Evolutionary conservation across 2,329 filamentous ascomycete species (phyloP).

Genomic region (Ascochyta viciae-villosae): DNA sequence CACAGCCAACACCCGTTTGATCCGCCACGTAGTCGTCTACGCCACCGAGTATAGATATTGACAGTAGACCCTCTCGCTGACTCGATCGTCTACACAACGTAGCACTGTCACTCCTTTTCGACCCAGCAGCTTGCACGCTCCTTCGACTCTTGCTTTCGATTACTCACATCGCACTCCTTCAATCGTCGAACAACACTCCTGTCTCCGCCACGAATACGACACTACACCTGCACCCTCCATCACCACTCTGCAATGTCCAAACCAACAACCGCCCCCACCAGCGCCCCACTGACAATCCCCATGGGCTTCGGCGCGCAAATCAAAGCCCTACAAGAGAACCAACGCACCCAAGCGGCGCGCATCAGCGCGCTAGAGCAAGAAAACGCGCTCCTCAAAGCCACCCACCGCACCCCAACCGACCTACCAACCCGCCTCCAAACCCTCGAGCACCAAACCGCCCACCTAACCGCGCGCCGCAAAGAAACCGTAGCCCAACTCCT

Average conservation of each 20-base stretch:
- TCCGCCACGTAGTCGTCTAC: not conserved
- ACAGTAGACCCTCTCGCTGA: not conserved
- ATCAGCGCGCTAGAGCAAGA: conserved; percentile 21
- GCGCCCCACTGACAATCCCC: conserved; percentile 10
- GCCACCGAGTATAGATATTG: not conserved
- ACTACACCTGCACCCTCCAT: not conserved
- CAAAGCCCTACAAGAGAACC: conserved; percentile 19
- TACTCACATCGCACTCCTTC: not conserved
- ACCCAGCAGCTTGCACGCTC: not conserved
- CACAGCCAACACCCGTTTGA: too few relatives aligned
- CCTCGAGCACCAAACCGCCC: conserved; percentile 19
- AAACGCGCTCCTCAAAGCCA: conserved; percentile 16
- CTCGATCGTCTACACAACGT: not conserved
- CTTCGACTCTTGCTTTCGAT: not conserved
- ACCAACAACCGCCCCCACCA: not conserved
- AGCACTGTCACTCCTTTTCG: not conserved
- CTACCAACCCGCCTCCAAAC: conserved; percentile 14
- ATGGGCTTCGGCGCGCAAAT: conserved; percentile 27
- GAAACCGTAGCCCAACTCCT: conserved; percentile 25
- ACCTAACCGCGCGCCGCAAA: conserved; percentile 19
- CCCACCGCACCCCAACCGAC: not conserved
- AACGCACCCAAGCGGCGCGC: conserved; percentile 12
- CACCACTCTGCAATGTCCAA: not conserved
- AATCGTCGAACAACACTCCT: not conserved
- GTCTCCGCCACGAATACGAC: not conserved